A percentile compares a stretch with the other conserved stretches of the same genome.
phyloP scores from a whole-genome alignment of 2,329 filamentous ascomycete genomes.

The Talaromyces sp. region DNA sequence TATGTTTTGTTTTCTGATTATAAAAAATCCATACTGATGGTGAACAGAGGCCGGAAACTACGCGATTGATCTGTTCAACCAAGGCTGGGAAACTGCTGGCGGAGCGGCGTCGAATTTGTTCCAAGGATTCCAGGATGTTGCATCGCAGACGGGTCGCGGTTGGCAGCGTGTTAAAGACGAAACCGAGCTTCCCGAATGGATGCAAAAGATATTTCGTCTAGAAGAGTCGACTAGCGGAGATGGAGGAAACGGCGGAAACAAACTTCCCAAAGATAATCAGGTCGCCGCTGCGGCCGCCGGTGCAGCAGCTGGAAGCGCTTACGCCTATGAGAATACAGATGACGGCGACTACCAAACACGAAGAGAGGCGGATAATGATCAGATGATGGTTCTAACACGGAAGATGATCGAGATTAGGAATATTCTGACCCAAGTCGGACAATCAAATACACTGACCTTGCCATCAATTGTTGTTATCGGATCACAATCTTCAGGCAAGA shows the following conservation, averaged over 20 bases:
- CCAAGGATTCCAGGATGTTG: slow-evolving; percentile 68
- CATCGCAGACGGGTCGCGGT: slow-evolving; percentile 72
- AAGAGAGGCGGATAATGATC: slow-evolving; percentile 77
- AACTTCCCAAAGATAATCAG: slow-evolving; percentile 55
- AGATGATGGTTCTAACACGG: slow-evolving; percentile 99
- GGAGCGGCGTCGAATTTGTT: slow-evolving; percentile 67
- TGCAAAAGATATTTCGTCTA: slow-evolving; percentile 66
- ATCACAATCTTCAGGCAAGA: slow-evolving; percentile 97
- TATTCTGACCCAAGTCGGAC: slow-evolving; percentile 85
- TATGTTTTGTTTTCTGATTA: slow-evolving; percentile 46
- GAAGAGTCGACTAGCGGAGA: slow-evolving; percentile 55
- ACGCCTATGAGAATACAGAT: slow-evolving; percentile 68
- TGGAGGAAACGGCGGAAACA: slow-evolving; percentile 43
- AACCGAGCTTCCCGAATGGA: slow-evolving; percentile 70
- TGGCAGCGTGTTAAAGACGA: slow-evolving; percentile 82
- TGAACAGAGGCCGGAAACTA: slow-evolving; percentile 68
- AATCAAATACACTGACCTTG: slow-evolving; percentile 81
- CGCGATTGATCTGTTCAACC: slow-evolving; percentile 70
- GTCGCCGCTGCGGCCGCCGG: slow-evolving; percentile 56
- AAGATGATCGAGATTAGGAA: slow-evolving; percentile 99
- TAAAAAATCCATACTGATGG: background rate
- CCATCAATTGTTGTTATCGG: slow-evolving; percentile 99
- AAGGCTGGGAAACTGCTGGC: slow-evolving; percentile 68
- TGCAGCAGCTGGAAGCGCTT: slow-evolving; percentile 69
- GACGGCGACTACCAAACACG: slow-evolving; percentile 59